Evolutionary conservation across 2,329 filamentous ascomycete genomes (phyloP).

Genomic region (Remersonia thermophila): DNA sequence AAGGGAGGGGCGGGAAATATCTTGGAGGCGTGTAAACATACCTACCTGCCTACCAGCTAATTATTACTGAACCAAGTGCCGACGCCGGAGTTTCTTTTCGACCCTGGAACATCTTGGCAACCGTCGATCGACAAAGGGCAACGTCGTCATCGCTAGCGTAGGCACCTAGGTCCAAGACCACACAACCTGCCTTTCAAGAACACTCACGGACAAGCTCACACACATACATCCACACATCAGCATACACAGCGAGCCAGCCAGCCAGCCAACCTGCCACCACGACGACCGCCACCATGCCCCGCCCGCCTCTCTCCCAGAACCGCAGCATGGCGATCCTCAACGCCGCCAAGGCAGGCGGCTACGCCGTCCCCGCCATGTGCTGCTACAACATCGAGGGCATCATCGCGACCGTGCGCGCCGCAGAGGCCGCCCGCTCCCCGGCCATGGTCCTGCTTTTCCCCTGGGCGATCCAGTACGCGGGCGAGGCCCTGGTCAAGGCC

Average conservation of each 20-base stretch:
- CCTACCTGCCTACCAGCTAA: too few species aligned
- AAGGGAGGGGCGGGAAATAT: conserved; percentile 2
- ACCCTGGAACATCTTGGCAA: too few species aligned
- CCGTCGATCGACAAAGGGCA: too few species aligned
- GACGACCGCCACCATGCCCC: conserved; percentile 21
- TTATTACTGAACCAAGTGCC: too few species aligned
- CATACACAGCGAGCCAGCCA: too few species aligned
- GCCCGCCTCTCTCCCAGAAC: conserved; percentile 31
- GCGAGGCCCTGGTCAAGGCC: conserved; percentile 40
- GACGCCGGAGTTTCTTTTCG: too few species aligned
- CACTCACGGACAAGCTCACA: too few species aligned
- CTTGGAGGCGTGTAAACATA: neutral
- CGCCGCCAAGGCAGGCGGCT: conserved; percentile 40
- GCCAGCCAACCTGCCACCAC: neutral
- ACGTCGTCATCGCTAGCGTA: too few species aligned
- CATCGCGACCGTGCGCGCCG: conserved; percentile 54
- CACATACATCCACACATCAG: too few species aligned
- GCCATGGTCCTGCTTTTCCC: conserved; percentile 64
- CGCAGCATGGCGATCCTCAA: conserved; percentile 44
- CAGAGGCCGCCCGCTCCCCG: conserved; percentile 53
- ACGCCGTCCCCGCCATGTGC: conserved; percentile 50
- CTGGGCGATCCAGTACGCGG: conserved; percentile 58
- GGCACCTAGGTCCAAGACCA: too few species aligned
- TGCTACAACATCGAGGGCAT: conserved; percentile 59
- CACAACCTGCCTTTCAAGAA: too few species aligned